These are phyloP conservation scores for Centrapalus pauciflorus DNA, from an alignment of 129 eudicot species.

Conservation along the genomic window DNA sequence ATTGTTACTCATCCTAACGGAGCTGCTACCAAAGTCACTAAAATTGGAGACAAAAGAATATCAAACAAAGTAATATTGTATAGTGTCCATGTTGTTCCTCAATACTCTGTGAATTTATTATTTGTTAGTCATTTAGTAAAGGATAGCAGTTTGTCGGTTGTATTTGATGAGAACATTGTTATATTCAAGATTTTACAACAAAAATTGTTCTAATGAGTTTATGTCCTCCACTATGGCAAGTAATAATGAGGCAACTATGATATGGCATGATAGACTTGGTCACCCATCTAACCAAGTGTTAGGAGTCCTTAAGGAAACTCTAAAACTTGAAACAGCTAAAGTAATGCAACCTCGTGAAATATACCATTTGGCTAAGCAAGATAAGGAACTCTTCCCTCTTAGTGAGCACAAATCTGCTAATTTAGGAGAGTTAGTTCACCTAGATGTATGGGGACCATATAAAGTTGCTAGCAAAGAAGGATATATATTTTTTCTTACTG, in stretches of 20 bases:
- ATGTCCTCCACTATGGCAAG: not conserved
- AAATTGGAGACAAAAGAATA: not conserved
- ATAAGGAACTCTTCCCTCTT: not conserved
- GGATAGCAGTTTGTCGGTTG: not conserved
- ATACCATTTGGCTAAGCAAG: not conserved
- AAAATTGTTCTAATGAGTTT: not conserved
- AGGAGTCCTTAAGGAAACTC: not conserved
- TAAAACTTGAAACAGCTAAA: not conserved
- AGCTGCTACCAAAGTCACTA: not conserved
- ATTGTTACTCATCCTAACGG: not conserved
- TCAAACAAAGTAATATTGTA: not conserved
- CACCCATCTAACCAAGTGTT: not conserved
- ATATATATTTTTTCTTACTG: not conserved
- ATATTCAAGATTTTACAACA: not conserved
- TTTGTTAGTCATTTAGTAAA: not conserved
- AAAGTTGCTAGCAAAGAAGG: not conserved
- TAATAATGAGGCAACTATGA: not conserved
- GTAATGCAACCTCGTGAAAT: not conserved
- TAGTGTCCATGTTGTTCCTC: not conserved
- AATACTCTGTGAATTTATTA: not conserved
- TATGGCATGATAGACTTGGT: not conserved
- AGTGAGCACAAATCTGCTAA: not conserved
- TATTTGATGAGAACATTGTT: not conserved
- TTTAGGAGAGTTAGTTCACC: not conserved
- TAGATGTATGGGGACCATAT: not conserved